Conservation (phyloP, 1,139 yeast species). For the Lodderomyces margitis region DNA sequence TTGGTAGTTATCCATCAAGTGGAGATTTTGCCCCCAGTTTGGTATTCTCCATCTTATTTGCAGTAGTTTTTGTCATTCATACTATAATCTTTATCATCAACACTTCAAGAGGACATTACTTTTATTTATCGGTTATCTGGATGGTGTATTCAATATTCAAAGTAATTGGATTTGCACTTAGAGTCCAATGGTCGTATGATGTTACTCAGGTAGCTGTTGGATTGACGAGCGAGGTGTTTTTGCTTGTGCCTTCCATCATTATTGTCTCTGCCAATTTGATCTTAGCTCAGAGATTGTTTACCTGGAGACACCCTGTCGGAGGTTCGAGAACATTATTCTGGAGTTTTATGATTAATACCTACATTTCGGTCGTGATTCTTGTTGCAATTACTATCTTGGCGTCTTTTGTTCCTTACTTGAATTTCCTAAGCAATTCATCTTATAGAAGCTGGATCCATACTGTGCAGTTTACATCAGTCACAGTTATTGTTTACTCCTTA, state of each 20-base stretch:
- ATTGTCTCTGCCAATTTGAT: constrained; percentile 39
- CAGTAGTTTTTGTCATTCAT: constrained; percentile 26
- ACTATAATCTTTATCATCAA: constrained; percentile 28
- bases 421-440: constrained; percentile 25
- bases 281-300: constrained; percentile 43
- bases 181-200: constrained; percentile 32
- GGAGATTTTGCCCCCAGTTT: constrained; percentile 32
- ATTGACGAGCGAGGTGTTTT: constrained; percentile 33
- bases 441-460: constrained; percentile 27
- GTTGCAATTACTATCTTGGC: constrained; percentile 34
- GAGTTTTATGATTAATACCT: constrained; percentile 32
- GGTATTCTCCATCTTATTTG: constrained; percentile 31
- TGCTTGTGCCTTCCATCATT: constrained; percentile 33
- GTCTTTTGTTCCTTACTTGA: constrained; percentile 34
- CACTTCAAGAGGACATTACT: constrained; percentile 34
- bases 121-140: constrained; percentile 35
- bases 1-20: constrained; percentile 35
- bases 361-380: constrained; percentile 30
- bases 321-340: constrained; percentile 40
- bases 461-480: constrained; percentile 30
- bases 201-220: constrained; percentile 27
- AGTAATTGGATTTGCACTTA: constrained; percentile 30
- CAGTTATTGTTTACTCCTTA: constrained; percentile 34
- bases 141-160: constrained; percentile 27
- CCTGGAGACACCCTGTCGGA: constrained; percentile 51